Percentiles rank a stretch among this genome's conserved stretches.
phyloP scores from a whole-genome alignment of 768 basidiomycete genomes.

The Holtermannia corniformis region DNA sequence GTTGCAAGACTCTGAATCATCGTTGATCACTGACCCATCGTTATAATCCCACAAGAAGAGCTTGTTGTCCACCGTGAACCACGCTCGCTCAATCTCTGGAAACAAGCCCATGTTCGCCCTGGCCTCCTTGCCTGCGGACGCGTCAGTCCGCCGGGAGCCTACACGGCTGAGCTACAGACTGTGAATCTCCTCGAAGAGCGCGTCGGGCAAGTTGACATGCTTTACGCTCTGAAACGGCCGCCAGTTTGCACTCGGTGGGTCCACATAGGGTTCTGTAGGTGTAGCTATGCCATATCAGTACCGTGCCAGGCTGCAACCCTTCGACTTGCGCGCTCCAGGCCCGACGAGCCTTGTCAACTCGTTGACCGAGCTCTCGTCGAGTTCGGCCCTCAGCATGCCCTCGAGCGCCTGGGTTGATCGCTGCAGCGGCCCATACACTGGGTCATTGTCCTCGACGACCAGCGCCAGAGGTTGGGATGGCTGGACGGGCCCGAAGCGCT shows the following conservation, averaged over 20 bases:
- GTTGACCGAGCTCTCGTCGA: slow-evolving; percentile 19
- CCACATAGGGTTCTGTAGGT: slow-evolving; percentile 15
- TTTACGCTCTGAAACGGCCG: slow-evolving; percentile 11
- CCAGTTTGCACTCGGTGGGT: slow-evolving; percentile 15
- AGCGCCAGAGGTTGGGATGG: slow-evolving; percentile 18
- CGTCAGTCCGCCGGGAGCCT: neutral
- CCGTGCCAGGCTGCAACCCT: slow-evolving; percentile 2
- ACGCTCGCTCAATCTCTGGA: slow-evolving; percentile 85
- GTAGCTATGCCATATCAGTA: neutral
- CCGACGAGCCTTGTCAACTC: slow-evolving; percentile 18
- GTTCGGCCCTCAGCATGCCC: slow-evolving; percentile 19
- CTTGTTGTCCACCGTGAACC: slow-evolving; percentile 90
- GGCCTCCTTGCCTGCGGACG: slow-evolving; percentile 21
- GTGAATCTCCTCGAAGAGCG: slow-evolving; percentile 28
- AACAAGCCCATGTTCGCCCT: slow-evolving; percentile 62
- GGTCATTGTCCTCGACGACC: slow-evolving; percentile 25
- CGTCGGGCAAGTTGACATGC: slow-evolving; percentile 27
- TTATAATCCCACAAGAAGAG: slow-evolving; percentile 94
- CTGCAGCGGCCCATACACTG: slow-evolving; percentile 29
- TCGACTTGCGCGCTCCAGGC: slow-evolving; percentile 9
- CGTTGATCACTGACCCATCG: slow-evolving; percentile 59
- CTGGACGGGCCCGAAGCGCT: neutral
- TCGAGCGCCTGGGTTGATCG: slow-evolving; percentile 26
- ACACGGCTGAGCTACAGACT: slow-evolving; percentile 11
- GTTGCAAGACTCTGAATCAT: neutral